phyloP scores from a whole-genome alignment of 2,329 filamentous ascomycete genomes.

The Aureobasidium mangrovei region DNA sequence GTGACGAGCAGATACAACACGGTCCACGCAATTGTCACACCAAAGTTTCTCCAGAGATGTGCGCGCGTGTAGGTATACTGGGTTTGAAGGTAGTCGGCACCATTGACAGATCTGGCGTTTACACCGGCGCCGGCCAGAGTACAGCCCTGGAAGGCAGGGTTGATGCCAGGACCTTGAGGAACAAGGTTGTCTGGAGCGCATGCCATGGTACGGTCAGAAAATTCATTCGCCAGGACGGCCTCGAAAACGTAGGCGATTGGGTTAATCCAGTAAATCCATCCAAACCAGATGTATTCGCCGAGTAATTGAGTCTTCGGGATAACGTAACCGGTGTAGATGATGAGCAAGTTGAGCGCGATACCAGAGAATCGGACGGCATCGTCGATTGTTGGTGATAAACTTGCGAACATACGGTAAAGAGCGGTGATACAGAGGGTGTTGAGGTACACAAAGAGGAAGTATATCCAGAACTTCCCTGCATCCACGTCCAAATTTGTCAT shows the following conservation, averaged over 20 bases:
- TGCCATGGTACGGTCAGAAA: constrained; percentile 46
- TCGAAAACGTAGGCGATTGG: constrained; percentile 55
- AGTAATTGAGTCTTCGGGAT: constrained; percentile 56
- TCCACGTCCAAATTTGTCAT: constrained; percentile 50
- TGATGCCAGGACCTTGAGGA: constrained; percentile 48
- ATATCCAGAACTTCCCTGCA: constrained; percentile 58
- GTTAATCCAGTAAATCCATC: constrained; percentile 48
- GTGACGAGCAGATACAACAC: constrained; percentile 67
- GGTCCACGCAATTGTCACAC: constrained; percentile 66
- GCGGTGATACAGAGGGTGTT: constrained; percentile 54
- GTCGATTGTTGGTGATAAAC: constrained; percentile 55
- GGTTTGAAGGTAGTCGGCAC: constrained; percentile 45
- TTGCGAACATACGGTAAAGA: constrained; percentile 58
- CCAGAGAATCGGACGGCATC: constrained; percentile 58
- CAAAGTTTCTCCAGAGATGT: constrained; percentile 65
- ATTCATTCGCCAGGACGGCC: constrained; percentile 59
- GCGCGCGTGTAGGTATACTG: constrained; percentile 49
- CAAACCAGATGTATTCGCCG: constrained; percentile 54
- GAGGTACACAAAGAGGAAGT: constrained; percentile 55
- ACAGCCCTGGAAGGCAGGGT: constrained; percentile 54
- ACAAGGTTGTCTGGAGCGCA: constrained; percentile 53
- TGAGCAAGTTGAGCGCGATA: constrained; percentile 52
- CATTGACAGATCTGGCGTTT: constrained; percentile 43
- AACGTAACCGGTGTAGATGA: constrained; percentile 59
- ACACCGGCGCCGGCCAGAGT: constrained; percentile 49